Base-by-base conservation (phyloP, 2,329 filamentous ascomycete genomes). In the Hypoxylon sp. region DNA sequence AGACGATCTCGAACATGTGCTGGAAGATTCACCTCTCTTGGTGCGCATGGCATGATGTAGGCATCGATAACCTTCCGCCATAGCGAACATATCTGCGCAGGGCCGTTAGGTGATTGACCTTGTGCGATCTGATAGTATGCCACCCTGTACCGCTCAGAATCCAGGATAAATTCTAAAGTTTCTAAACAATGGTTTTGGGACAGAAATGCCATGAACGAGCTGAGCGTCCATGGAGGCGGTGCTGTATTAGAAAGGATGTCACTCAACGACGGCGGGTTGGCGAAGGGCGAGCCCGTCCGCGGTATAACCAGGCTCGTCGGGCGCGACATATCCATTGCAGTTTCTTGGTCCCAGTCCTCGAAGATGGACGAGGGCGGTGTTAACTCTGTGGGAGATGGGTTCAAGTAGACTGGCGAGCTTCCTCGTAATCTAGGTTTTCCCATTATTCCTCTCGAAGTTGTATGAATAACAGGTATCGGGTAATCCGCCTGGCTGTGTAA, bases 101-200 rank as follows among this genome's bases (percentile, higher is more conserved):
- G 84, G 51, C 81, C 83, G 19, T 85, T 81, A 7, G 76, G 75
- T 0, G 75, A 80, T 76, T 76, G 83, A 63, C 74, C 82, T 66
- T 82, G 79, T 15, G 83, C 81, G 39, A 83, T 78, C 65, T 87
- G 82, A 24, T 79, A 76, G 73, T 87, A 83, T 61, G 88, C 88
- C 64, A 88, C 82, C 57, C 89, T 87, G 78, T 98, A 99, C 67
- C 93, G 88, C 64, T 94, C 92, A 21, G 95, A 92, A 79, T 98
- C 96, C 86, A 98, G 91, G 44, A 94, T 97, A 80, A 99, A 99
- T 78, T 98, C 96, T 42, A 99, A 85, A 1, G 94, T 98, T 80
- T 99, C 96, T 71, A 98, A 84, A 78, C 96, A 99, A 81, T 98
- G 95, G 76, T 98, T 98, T 77, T 97, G 94, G 0, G 95, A 98